These are phyloP conservation scores for Coniferiporia sulphurascens DNA, from an alignment of 1,284 basidiomycete genomes.

Conservation along the genomic window DNA sequence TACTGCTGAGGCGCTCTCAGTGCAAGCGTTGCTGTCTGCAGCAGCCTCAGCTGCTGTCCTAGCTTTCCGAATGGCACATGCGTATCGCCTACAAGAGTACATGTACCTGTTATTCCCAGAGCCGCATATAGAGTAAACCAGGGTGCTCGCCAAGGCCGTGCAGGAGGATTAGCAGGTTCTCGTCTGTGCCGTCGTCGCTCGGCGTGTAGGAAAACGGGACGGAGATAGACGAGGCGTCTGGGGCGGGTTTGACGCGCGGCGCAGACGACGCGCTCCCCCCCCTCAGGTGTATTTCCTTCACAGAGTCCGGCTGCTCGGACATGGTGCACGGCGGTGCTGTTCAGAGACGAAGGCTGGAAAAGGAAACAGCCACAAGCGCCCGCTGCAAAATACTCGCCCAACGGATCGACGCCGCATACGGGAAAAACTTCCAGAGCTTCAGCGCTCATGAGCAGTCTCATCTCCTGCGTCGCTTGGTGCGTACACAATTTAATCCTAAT, in stretches of 20 bases:
- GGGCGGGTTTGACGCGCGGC: slow-evolving; percentile 48
- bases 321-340: neutral
- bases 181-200: slow-evolving; percentile 78
- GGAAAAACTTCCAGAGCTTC: slow-evolving; percentile 1
- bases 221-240: slow-evolving; percentile 41
- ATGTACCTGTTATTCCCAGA: neutral
- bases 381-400: no score
- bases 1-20: slow-evolving; percentile 77
- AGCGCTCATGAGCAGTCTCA: slow-evolving; percentile 59
- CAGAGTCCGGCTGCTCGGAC: neutral
- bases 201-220: slow-evolving; percentile 59
- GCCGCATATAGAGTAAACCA: slow-evolving; percentile 2
- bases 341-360: neutral
- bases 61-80: slow-evolving; percentile 73
- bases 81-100: slow-evolving; percentile 62
- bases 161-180: slow-evolving; percentile 81
- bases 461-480: slow-evolving; percentile 54
- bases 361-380: neutral
- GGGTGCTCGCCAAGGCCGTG: slow-evolving; percentile 75
- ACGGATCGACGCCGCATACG: neutral
- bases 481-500: slow-evolving; percentile 10
- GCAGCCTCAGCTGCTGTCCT: slow-evolving; percentile 70
- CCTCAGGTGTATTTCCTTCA: slow-evolving; percentile 2
- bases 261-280: neutral
- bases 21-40: slow-evolving; percentile 81